phyloP scores from a whole-genome alignment of 768 basidiomycete species.

The Rhodotorula diobovata region DNA sequence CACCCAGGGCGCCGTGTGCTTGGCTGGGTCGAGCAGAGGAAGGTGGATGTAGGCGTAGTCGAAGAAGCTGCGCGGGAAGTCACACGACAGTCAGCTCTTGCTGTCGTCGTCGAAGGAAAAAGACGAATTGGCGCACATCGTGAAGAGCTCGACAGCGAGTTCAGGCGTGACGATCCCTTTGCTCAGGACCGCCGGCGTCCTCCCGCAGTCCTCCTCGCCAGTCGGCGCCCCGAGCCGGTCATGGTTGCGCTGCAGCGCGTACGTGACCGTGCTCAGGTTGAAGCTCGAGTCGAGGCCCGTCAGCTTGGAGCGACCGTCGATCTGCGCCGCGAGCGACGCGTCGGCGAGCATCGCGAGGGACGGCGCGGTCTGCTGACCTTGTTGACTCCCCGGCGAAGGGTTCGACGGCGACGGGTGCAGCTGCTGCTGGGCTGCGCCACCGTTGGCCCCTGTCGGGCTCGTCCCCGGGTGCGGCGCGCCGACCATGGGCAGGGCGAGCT shows the following conservation, averaged over 20 bases:
- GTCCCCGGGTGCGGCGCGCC: background rate
- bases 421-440: background rate
- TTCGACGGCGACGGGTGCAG: constrained; percentile 1
- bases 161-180: constrained; percentile 64
- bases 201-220: background rate
- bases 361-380: background rate
- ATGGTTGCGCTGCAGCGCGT: constrained; percentile 17
- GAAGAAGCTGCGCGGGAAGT: constrained; percentile 40
- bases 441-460: background rate
- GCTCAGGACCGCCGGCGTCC: constrained; percentile 19
- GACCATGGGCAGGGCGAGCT: background rate
- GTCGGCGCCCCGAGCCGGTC: background rate
- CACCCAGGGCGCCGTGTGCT: constrained; percentile 90
- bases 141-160: constrained; percentile 84
- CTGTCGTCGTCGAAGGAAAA: too few species aligned
- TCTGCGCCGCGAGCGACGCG: constrained; percentile 32
- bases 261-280: constrained; percentile 27
- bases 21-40: constrained; percentile 72
- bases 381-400: background rate
- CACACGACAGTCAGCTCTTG: too few species aligned
- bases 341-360: constrained; percentile 28
- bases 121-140: constrained; percentile 53
- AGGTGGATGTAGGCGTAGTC: constrained; percentile 52
- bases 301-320: constrained; percentile 21
- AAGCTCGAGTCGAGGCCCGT: constrained; percentile 26